phyloP scores from a whole-genome alignment of 768 basidiomycete genomes.

The Kwoniella sp. region DNA sequence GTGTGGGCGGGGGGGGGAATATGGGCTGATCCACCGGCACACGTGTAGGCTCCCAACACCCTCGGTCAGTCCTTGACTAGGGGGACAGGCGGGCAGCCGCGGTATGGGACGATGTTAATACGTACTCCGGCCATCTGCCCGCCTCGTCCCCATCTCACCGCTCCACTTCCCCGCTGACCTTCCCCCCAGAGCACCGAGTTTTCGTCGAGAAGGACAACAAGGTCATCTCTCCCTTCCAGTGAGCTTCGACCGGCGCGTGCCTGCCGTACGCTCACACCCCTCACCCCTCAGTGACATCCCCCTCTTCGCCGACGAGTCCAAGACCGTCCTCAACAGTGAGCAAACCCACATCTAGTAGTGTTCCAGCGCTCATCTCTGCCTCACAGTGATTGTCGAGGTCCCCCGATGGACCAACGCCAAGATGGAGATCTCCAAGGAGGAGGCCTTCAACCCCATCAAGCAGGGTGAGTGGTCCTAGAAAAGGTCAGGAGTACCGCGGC shows the following conservation, averaged over 20 bases:
- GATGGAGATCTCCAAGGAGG: constrained; percentile 99
- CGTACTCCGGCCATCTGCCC: too few relatives aligned
- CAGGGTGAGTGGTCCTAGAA: constrained; percentile 56
- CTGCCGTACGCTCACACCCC: neutral
- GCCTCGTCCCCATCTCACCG: too few relatives aligned
- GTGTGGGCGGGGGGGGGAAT: neutral
- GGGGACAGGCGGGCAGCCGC: too few relatives aligned
- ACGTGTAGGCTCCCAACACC: constrained; percentile 69
- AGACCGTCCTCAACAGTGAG: constrained; percentile 97
- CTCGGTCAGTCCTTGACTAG: constrained; percentile 83
- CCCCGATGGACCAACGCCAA: constrained; percentile 99
- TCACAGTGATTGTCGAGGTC: constrained; percentile 49
- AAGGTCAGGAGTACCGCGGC: neutral
- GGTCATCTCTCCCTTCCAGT: constrained; percentile 53
- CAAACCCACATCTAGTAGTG: constrained; percentile 24
- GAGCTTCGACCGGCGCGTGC: constrained; percentile 17
- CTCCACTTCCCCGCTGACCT: neutral
- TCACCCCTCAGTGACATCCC: constrained; percentile 91
- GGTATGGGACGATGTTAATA: too few relatives aligned
- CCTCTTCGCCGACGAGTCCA: constrained; percentile 91
- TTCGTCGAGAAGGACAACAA: constrained; percentile 85
- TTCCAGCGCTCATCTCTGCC: neutral
- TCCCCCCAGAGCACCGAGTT: constrained; percentile 76
- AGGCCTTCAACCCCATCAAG: constrained; percentile 99
- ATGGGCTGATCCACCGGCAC: neutral